Conservation (phyloP, 2,329 filamentous ascomycete genomes). For the Botrytis fabae region DNA sequence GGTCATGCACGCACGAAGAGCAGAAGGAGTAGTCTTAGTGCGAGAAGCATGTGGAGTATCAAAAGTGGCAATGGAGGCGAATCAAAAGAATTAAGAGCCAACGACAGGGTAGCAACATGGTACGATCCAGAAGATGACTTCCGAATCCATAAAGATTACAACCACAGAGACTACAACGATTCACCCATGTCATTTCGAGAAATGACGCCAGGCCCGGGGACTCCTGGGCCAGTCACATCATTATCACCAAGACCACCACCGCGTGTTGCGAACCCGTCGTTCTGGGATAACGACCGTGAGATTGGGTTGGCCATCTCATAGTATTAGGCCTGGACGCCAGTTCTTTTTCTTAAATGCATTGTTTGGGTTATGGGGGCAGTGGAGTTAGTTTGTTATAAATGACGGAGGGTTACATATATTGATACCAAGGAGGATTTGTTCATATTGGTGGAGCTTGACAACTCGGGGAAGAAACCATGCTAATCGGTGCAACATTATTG, state of each 20-base stretch:
- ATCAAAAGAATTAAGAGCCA: constrained; percentile 26
- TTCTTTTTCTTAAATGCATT: constrained; percentile 11
- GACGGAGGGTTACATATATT: constrained; percentile 9
- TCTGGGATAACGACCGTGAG: constrained; percentile 18
- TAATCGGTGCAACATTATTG: background rate
- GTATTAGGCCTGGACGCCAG: constrained; percentile 15
- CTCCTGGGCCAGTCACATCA: constrained; percentile 5
- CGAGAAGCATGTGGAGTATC: constrained; percentile 36
- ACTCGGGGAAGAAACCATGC: background rate
- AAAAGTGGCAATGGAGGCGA: constrained; percentile 27
- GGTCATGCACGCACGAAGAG: constrained; percentile 38
- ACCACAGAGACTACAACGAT: constrained; percentile 27
- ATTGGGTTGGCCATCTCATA: constrained; percentile 23
- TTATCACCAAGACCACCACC: constrained; percentile 17
- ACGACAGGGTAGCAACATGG: constrained; percentile 32
- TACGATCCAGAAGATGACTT: constrained; percentile 35
- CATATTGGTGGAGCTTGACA: constrained; percentile 1
- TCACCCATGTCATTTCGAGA: constrained; percentile 27
- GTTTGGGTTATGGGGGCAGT: background rate
- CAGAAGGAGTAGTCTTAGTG: constrained; percentile 38
- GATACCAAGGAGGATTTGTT: constrained; percentile 23
- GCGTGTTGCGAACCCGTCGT: constrained; percentile 1
- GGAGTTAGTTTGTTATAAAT: constrained; percentile 21
- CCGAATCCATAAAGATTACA: constrained; percentile 25
- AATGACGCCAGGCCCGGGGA: background rate